These are phyloP conservation scores for Kwoniella sp. DNA, from an alignment of 768 basidiomycete species.

Conservation along the genomic window DNA sequence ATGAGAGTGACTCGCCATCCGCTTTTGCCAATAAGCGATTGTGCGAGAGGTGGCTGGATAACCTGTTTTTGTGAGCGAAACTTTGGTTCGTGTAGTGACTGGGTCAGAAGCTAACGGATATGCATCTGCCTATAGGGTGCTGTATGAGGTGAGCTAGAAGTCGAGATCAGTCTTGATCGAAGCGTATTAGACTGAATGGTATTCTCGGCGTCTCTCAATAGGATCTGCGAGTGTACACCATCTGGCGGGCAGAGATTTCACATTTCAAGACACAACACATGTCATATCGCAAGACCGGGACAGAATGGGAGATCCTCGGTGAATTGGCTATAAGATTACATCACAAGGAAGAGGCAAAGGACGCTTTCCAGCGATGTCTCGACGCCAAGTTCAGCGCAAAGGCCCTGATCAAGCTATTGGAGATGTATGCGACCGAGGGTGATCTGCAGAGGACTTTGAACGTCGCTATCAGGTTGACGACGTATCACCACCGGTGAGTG, in stretches of 20 bases:
- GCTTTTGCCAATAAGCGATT: slow-evolving; percentile 95
- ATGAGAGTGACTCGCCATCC: slow-evolving; percentile 59
- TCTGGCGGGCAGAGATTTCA: slow-evolving; percentile 96
- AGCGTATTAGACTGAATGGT: no score
- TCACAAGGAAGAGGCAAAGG: slow-evolving; percentile 98
- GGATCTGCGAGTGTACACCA: slow-evolving; percentile 98
- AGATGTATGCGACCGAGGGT: slow-evolving; percentile 95
- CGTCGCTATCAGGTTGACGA: slow-evolving; percentile 86
- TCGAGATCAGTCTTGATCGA: slow-evolving; percentile 40
- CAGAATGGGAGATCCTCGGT: slow-evolving; percentile 98
- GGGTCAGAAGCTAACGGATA: neutral
- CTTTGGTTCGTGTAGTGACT: no score
- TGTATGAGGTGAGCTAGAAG: slow-evolving; percentile 75
- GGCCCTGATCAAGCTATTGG: slow-evolving; percentile 90
- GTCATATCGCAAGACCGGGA: slow-evolving; percentile 92
- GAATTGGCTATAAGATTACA: slow-evolving; percentile 90
- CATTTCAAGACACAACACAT: slow-evolving; percentile 99
- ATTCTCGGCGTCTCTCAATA: slow-evolving; percentile 56
- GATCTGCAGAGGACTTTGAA: slow-evolving; percentile 89
- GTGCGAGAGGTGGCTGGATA: slow-evolving; percentile 95
- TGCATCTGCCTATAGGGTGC: slow-evolving; percentile 77
- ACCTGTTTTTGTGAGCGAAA: slow-evolving; percentile 65
- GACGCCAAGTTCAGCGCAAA: slow-evolving; percentile 86
- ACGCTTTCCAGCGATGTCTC: slow-evolving; percentile 92
- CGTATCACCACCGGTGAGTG: slow-evolving; percentile 69